These are phyloP conservation scores for Hibiscus trionum DNA, from an alignment of 345 rosid species.

Conservation along the genomic window DNA sequence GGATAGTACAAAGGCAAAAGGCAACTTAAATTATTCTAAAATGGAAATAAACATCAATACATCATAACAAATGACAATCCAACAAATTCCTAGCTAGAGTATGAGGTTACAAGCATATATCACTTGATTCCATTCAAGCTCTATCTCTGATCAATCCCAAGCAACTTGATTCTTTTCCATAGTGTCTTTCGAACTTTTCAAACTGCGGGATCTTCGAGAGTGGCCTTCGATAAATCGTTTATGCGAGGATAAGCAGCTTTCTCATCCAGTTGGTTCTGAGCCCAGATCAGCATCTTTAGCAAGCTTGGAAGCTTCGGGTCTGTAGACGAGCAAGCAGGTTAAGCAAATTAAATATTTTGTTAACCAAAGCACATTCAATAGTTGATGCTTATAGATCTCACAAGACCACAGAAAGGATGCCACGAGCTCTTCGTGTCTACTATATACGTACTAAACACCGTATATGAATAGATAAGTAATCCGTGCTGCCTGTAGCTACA, in stretches of 20 bases:
- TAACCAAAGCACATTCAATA: neutral
- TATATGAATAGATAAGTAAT: neutral
- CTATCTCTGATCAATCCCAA: neutral
- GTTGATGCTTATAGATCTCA: neutral
- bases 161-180: neutral
- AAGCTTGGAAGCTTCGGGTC: constrained; percentile 94
- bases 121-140: constrained; percentile 8
- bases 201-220: constrained; percentile 61
- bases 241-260: constrained; percentile 90
- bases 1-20: constrained; percentile 12
- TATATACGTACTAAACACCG: neutral
- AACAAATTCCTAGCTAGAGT: constrained; percentile 21
- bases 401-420: neutral
- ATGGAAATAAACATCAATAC: constrained; percentile 14
- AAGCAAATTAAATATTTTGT: neutral
- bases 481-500: neutral
- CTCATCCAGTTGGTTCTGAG: constrained; percentile 82
- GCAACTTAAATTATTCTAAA: constrained; percentile 14
- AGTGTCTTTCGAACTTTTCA: constrained; percentile 22
- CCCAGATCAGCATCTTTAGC: constrained; percentile 91
- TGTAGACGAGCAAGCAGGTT: constrained; percentile 21
- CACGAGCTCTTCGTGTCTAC: neutral
- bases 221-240: constrained; percentile 62
- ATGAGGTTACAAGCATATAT: constrained; percentile 2
- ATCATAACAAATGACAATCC: constrained; percentile 10